Percentiles rank a stretch among this genome's conserved stretches.
phyloP scores from a whole-genome alignment of 116 monocot genomes.

The Papilionanthe hybrid region DNA sequence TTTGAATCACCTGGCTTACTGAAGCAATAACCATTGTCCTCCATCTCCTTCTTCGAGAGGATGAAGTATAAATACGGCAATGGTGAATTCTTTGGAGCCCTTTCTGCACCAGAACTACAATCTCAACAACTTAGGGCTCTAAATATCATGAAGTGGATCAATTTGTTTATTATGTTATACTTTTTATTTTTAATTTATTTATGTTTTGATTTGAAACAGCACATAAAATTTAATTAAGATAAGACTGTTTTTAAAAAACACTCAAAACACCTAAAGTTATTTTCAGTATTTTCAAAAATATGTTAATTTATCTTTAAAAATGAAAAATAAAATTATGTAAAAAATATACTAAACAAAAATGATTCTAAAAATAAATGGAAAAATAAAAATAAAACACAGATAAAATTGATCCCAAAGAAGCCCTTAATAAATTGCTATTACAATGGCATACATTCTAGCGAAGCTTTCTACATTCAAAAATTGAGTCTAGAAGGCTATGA shows the following conservation, averaged over 20 bases:
- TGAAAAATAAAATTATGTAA: no score
- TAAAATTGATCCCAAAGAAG: not conserved
- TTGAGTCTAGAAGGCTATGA: not conserved
- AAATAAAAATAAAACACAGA: no score
- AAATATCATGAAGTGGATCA: not conserved
- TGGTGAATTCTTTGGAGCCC: constrained; percentile 39
- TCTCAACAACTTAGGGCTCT: not conserved
- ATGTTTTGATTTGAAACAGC: no score
- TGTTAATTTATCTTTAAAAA: no score
- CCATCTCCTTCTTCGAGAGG: constrained; percentile 55
- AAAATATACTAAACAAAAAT: no score
- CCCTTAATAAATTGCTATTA: not conserved
- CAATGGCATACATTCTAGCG: not conserved
- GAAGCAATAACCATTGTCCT: constrained; percentile 74
- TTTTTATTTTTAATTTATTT: no score
- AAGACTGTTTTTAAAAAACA: no score
- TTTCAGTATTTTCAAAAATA: no score
- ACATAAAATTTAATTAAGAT: no score
- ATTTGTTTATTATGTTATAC: no score
- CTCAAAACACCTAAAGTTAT: no score
- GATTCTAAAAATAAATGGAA: no score
- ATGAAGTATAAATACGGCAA: constrained; percentile 69
- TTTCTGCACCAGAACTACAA: constrained; percentile 26
- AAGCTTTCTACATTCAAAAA: not conserved
- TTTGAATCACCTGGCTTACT: constrained; percentile 33